Conservation (phyloP, 768 basidiomycete genomes). For the Phanerodontia chrysosporium region DNA sequence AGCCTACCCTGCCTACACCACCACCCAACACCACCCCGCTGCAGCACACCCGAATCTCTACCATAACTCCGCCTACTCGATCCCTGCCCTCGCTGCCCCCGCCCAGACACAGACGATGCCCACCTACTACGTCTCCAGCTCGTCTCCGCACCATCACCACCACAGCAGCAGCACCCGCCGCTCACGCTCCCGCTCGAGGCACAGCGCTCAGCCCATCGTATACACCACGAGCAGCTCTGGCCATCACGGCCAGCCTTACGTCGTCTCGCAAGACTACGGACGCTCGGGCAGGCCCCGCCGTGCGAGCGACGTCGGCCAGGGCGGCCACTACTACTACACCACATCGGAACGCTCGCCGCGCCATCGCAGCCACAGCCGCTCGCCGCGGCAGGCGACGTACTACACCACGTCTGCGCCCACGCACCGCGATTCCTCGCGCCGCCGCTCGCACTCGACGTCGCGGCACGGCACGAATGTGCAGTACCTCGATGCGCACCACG, state of each 20-base stretch:
- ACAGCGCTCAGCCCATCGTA: slow-evolving; percentile 21
- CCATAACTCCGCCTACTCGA: slow-evolving; percentile 8
- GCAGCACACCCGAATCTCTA: slow-evolving; percentile 3
- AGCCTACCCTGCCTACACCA: neutral
- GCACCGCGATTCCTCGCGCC: slow-evolving; percentile 5
- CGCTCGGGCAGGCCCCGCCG: slow-evolving; percentile 11
- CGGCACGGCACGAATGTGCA: neutral
- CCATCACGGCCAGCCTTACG: slow-evolving; percentile 5
- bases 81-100: neutral
- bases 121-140: slow-evolving; percentile 24
- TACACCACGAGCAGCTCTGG: slow-evolving; percentile 17
- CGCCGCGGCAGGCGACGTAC: neutral
- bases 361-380: slow-evolving; percentile 12
- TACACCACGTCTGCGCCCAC: slow-evolving; percentile 4
- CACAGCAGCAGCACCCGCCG: slow-evolving; percentile 3
- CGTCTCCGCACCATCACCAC: slow-evolving; percentile 17
- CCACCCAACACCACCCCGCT: neutral
- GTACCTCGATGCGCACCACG: slow-evolving; percentile 4
- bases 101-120: slow-evolving; percentile 12
- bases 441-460: slow-evolving; percentile 18
- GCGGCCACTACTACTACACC: slow-evolving; percentile 14
- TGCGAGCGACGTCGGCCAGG: slow-evolving; percentile 16
- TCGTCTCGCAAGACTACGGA: slow-evolving; percentile 6
- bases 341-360: slow-evolving; percentile 5
- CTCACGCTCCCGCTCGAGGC: slow-evolving; percentile 16